Evolutionary conservation across 163 green algal species (phyloP).

Genomic region (Scenedesmus sp.): DNA sequence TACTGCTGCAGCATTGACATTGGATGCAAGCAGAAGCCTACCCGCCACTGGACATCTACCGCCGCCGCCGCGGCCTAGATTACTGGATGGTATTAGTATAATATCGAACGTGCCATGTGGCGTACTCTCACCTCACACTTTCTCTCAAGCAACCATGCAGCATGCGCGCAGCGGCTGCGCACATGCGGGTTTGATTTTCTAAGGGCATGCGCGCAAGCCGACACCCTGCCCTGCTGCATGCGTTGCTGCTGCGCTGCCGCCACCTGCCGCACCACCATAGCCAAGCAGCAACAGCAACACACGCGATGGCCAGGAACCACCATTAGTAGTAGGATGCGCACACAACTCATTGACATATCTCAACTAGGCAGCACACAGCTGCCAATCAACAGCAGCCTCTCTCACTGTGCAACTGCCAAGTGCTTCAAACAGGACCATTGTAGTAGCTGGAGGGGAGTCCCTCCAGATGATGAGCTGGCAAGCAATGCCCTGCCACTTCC

Average conservation of each 20-base stretch:
- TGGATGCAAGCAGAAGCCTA: neutral
- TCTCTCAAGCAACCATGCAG: neutral
- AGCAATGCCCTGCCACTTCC: neutral
- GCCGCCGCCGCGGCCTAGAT: neutral
- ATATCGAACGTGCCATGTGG: neutral
- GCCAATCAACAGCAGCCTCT: neutral
- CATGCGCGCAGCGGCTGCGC: neutral
- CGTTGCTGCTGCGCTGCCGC: neutral
- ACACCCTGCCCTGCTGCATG: neutral
- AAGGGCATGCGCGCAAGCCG: neutral
- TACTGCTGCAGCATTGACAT: neutral
- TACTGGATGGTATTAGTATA: neutral
- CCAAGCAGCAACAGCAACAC: neutral
- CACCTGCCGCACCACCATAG: neutral
- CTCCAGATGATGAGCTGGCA: neutral
- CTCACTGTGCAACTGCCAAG: neutral
- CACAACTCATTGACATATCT: neutral
- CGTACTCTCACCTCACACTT: neutral
- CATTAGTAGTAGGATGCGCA: neutral
- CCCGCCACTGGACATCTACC: neutral
- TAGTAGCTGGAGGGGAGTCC: neutral
- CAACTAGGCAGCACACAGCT: neutral
- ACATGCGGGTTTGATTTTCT: neutral
- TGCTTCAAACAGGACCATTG: neutral
- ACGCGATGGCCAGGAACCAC: neutral